phyloP scores from a whole-genome alignment of 148 eudicot species.

The Hydrangea macrophylla region DNA sequence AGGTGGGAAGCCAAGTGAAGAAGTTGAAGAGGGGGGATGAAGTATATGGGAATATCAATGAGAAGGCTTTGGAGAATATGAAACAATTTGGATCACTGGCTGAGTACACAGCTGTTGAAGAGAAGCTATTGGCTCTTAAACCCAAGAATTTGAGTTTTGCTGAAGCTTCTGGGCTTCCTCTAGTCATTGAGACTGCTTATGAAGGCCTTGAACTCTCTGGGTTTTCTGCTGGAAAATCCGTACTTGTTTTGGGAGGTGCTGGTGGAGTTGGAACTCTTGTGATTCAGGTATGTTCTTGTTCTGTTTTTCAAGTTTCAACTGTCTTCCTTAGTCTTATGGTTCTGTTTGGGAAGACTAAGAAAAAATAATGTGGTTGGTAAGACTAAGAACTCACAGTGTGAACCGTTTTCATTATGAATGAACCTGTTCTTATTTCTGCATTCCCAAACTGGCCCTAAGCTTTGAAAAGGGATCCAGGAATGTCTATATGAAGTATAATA shows the following conservation, averaged over 20 bases:
- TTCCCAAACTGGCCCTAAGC: too few species aligned
- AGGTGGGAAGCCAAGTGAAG: slow-evolving; percentile 77
- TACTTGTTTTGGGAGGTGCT: slow-evolving; percentile 90
- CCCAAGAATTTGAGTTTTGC: slow-evolving; percentile 65
- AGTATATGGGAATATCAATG: slow-evolving; percentile 79
- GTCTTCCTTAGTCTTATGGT: too few species aligned
- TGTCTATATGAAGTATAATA: too few species aligned
- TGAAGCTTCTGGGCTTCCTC: slow-evolving; percentile 82
- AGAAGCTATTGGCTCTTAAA: slow-evolving; percentile 71
- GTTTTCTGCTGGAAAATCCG: slow-evolving; percentile 69
- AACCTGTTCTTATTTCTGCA: too few species aligned
- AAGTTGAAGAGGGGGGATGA: slow-evolving; percentile 78
- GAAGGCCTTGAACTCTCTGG: slow-evolving; percentile 87
- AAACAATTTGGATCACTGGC: slow-evolving; percentile 83
- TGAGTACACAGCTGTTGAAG: slow-evolving; percentile 89
- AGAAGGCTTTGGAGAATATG: slow-evolving; percentile 63
- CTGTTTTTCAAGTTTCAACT: too few species aligned
- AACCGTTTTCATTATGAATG: too few species aligned
- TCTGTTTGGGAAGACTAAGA: too few species aligned
- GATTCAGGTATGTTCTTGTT: slow-evolving; percentile 81
- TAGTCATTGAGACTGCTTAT: slow-evolving; percentile 88
- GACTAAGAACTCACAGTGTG: too few species aligned
- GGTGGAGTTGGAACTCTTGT: slow-evolving; percentile 96
- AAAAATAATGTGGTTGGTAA: too few species aligned
- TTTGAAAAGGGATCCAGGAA: too few species aligned